Percentiles rank a stretch among this genome's conserved stretches.
phyloP scores from a whole-genome alignment of 345 rosid species.

The Populus euphratica region DNA sequence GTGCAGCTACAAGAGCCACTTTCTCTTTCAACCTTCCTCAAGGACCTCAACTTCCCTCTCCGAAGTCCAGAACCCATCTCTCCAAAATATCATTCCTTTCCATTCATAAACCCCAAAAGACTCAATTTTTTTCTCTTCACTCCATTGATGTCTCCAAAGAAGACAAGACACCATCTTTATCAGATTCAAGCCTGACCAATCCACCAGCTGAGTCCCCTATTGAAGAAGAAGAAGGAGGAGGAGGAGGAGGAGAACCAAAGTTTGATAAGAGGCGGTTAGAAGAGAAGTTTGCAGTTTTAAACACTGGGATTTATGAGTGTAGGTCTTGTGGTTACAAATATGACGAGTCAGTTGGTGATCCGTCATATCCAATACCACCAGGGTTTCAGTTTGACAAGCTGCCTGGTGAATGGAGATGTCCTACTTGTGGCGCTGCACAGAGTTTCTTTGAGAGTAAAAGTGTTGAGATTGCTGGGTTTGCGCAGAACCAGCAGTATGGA shows the following conservation, averaged over 20 bases:
- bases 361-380: conserved; percentile 82
- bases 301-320: conserved; percentile 94
- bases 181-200: conserved; percentile 28
- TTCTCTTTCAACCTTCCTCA: conserved; percentile 48
- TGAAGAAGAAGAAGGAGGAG: not conserved
- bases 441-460: conserved; percentile 82
- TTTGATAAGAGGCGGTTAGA: conserved; percentile 57
- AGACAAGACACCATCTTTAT: conserved; percentile 44
- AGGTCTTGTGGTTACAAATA: conserved; percentile 88
- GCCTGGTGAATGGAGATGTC: conserved; percentile 92
- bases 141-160: conserved; percentile 75
- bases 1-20: conserved; percentile 52
- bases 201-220: conserved; percentile 5
- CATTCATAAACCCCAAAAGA: conserved; percentile 19
- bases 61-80: conserved; percentile 17
- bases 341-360: conserved; percentile 87
- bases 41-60: conserved; percentile 20
- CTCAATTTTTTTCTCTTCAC: conserved; percentile 22
- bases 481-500: conserved; percentile 90
- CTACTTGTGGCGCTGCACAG: conserved; percentile 90
- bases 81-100: conserved; percentile 26
- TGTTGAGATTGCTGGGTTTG: conserved; percentile 97
- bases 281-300: conserved; percentile 89
- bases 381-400: conserved; percentile 72
- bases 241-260: not conserved